phyloP scores from a whole-genome alignment of 495 filamentous ascomycete genomes.

The Penicillium atrosanguineum region DNA sequence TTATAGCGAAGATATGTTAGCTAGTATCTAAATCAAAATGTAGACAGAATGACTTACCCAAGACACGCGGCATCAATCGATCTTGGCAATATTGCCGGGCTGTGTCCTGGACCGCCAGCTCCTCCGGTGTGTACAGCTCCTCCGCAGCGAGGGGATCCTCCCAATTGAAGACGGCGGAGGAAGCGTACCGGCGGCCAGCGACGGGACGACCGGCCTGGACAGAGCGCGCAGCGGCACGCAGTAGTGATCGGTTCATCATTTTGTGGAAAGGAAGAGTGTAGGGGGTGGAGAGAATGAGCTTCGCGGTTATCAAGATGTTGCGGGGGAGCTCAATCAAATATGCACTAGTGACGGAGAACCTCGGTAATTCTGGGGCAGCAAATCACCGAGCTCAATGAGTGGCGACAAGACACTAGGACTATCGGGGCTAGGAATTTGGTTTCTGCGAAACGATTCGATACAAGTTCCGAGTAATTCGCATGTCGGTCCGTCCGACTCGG shows the following conservation, averaged over 20 bases:
- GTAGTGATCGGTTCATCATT: slow-evolving; percentile 39
- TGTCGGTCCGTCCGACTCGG: slow-evolving; percentile 12
- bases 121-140: slow-evolving; percentile 80
- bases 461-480: slow-evolving; percentile 9
- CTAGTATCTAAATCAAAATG: background rate
- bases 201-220: slow-evolving; percentile 21
- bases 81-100: slow-evolving; percentile 93
- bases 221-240: slow-evolving; percentile 38
- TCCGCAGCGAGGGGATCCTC: slow-evolving; percentile 78
- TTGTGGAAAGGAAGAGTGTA: background rate
- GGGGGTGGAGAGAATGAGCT: background rate
- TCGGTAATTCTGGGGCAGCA: slow-evolving; percentile 23
- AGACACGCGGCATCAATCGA: slow-evolving; percentile 74
- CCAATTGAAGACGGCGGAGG: slow-evolving; percentile 76
- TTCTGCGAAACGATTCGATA: slow-evolving; percentile 11
- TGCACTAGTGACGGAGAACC: slow-evolving; percentile 24
- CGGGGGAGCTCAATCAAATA: slow-evolving; percentile 33
- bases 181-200: slow-evolving; percentile 43
- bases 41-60: slow-evolving; percentile 60
- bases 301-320: slow-evolving; percentile 11
- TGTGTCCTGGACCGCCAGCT: slow-evolving; percentile 83
- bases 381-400: slow-evolving; percentile 9
- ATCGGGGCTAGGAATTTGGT: background rate
- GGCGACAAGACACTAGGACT: background rate
- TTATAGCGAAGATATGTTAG: slow-evolving; percentile 42